Percentiles rank a stretch among this genome's conserved stretches.
These are phyloP conservation scores for Stropharia rugosoannulata DNA, from an alignment of 768 basidiomycete genomes.

Conservation along the genomic window DNA sequence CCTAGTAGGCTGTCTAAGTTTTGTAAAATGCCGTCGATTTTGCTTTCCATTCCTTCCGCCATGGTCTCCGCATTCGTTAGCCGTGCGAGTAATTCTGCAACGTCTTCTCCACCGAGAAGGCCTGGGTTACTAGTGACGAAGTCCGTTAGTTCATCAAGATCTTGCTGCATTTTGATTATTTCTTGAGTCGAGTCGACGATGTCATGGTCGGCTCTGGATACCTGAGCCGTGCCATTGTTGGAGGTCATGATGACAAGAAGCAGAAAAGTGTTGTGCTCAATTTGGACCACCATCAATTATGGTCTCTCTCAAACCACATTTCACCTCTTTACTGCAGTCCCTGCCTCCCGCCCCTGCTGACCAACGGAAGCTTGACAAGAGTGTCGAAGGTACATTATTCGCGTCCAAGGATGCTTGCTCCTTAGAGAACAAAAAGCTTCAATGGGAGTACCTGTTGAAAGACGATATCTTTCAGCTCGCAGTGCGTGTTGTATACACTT, in stretches of 20 bases:
- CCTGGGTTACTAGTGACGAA: constrained; percentile 11
- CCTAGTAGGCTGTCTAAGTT: constrained; percentile 56
- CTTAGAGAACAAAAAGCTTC: constrained; percentile 61
- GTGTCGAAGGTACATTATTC: constrained; percentile 45
- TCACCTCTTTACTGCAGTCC: constrained; percentile 49
- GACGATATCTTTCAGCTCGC: constrained; percentile 72
- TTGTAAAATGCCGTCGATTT: constrained; percentile 59
- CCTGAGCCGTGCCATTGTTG: constrained; percentile 1
- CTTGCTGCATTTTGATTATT: constrained; percentile 12
- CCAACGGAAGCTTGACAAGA: constrained; percentile 44
- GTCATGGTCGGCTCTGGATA: not conserved
- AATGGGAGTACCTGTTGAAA: constrained; percentile 75
- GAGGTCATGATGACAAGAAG: constrained; percentile 25
- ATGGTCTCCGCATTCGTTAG: constrained; percentile 59
- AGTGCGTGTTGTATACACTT: constrained; percentile 39
- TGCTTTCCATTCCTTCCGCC: constrained; percentile 60
- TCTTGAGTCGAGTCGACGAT: constrained; percentile 5
- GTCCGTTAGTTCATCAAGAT: constrained; percentile 12
- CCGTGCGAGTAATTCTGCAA: constrained; percentile 51
- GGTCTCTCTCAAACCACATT: constrained; percentile 50
- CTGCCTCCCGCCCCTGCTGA: constrained; percentile 52
- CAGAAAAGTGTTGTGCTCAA: constrained; percentile 14
- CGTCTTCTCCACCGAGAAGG: constrained; percentile 35
- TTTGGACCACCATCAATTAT: constrained; percentile 32
- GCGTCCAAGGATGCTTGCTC: constrained; percentile 42